Evolutionary conservation across 2,329 filamentous ascomycete species (phyloP).

Genomic region (Xylaria sp.): DNA sequence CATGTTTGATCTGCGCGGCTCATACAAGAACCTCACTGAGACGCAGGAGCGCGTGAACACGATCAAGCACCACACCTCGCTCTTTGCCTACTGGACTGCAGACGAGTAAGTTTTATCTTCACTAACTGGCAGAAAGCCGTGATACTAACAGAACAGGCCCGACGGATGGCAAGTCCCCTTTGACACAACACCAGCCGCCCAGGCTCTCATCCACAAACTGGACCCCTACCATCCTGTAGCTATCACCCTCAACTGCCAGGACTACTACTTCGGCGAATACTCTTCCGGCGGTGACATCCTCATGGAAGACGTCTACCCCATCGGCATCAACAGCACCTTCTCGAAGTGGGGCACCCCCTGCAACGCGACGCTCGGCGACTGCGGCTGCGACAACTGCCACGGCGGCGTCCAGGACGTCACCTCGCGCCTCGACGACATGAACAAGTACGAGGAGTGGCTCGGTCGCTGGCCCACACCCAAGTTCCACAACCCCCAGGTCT

Average conservation of each 20-base stretch:
- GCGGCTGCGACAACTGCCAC: slow-evolving; percentile 57
- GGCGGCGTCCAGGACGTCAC: slow-evolving; percentile 49
- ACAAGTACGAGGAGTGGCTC: slow-evolving; percentile 37
- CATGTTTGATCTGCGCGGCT: slow-evolving; percentile 43
- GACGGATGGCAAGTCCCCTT: slow-evolving; percentile 54
- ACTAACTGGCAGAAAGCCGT: neutral
- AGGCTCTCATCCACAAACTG: slow-evolving; percentile 39
- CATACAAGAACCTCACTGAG: slow-evolving; percentile 41
- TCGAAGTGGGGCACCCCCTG: slow-evolving; percentile 52
- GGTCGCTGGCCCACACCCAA: slow-evolving; percentile 39
- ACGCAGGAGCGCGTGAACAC: slow-evolving; percentile 36
- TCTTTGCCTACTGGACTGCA: slow-evolving; percentile 43
- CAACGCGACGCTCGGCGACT: slow-evolving; percentile 56
- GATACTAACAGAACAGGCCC: slow-evolving; percentile 32
- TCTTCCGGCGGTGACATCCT: slow-evolving; percentile 51
- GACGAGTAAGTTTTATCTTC: slow-evolving; percentile 36
- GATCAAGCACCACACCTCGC: slow-evolving; percentile 36
- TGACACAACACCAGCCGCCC: slow-evolving; percentile 36
- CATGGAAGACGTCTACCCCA: slow-evolving; percentile 56
- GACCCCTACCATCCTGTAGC: slow-evolving; percentile 59
- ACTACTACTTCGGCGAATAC: slow-evolving; percentile 56
- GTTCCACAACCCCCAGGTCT: slow-evolving; percentile 43
- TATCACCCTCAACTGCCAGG: slow-evolving; percentile 55
- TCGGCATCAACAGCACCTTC: slow-evolving; percentile 51
- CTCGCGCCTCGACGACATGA: slow-evolving; percentile 36